phyloP scores from a whole-genome alignment of 192 early-diverging fungal species.

The Entomortierella parvispora region DNA sequence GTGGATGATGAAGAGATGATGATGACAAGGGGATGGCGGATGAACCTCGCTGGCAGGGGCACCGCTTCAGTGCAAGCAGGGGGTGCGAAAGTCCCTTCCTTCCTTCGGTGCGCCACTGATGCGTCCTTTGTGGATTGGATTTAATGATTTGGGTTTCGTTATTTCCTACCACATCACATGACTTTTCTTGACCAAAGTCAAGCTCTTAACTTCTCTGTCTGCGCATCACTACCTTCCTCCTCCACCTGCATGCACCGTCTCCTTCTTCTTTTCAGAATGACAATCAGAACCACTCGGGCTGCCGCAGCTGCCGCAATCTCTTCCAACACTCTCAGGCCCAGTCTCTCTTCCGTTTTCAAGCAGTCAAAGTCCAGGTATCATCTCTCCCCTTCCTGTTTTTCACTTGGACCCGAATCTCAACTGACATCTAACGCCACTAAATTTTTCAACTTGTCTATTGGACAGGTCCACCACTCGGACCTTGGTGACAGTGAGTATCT shows the following conservation, averaged over 20 bases:
- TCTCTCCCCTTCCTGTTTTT: neutral
- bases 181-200: too few species aligned
- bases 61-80: neutral
- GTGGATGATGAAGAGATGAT: neutral
- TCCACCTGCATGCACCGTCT: neutral
- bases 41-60: neutral
- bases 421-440: conserved; percentile 47
- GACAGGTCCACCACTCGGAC: conserved; percentile 4
- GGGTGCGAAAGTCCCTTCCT: neutral
- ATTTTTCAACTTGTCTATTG: neutral
- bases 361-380: conserved; percentile 42
- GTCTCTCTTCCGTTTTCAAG: conserved; percentile 27
- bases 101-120: neutral
- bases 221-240: too few species aligned
- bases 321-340: conserved; percentile 13
- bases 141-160: too few species aligned
- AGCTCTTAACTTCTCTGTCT: too few species aligned
- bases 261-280: neutral
- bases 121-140: too few species aligned
- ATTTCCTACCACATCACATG: too few species aligned
- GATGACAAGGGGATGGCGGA: neutral
- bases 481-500: conserved; percentile 4
- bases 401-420: neutral
- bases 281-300: conserved; percentile 30
- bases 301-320: neutral